phyloP scores from a whole-genome alignment of 2,329 filamentous ascomycete genomes.

The Claviceps sp. region DNA sequence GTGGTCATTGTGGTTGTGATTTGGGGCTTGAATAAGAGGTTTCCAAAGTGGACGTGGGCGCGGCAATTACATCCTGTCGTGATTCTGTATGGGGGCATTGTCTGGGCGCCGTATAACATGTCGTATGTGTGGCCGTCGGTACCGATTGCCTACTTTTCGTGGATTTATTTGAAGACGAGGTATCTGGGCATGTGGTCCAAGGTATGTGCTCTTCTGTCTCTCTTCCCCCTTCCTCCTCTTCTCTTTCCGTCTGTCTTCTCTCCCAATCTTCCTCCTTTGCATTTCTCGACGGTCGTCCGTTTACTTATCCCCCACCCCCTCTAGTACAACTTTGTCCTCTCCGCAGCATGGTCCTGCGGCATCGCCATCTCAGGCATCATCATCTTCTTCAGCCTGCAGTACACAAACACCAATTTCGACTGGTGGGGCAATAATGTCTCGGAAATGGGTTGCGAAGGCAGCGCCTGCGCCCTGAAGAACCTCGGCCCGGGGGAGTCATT shows the following conservation, averaged over 20 bases:
- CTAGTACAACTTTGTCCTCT: constrained; percentile 40
- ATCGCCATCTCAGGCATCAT: constrained; percentile 37
- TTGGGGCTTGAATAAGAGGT: constrained; percentile 25
- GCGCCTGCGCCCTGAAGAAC: constrained; percentile 23
- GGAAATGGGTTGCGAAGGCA: constrained; percentile 28
- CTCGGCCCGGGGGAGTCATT: constrained; percentile 24
- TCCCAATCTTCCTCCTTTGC: background rate
- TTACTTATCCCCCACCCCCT: too few species aligned
- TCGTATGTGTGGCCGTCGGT: constrained; percentile 38
- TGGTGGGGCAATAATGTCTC: constrained; percentile 37
- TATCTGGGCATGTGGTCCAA: constrained; percentile 39
- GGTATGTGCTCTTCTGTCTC: constrained; percentile 14
- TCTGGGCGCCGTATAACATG: constrained; percentile 37
- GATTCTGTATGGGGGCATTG: constrained; percentile 31
- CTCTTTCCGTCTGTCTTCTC: background rate
- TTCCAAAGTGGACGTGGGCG: constrained; percentile 25
- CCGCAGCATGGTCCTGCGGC: constrained; percentile 35
- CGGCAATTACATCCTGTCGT: constrained; percentile 36
- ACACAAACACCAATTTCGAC: constrained; percentile 25
- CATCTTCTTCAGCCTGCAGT: constrained; percentile 40
- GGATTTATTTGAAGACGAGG: constrained; percentile 36
- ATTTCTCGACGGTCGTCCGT: background rate
- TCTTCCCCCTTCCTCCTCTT: too few species aligned
- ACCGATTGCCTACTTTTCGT: constrained; percentile 38
- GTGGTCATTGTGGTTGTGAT: constrained; percentile 30